Conservation (phyloP, 2,329 filamentous ascomycete species). For the Sporothrix brunneoviolacea region DNA sequence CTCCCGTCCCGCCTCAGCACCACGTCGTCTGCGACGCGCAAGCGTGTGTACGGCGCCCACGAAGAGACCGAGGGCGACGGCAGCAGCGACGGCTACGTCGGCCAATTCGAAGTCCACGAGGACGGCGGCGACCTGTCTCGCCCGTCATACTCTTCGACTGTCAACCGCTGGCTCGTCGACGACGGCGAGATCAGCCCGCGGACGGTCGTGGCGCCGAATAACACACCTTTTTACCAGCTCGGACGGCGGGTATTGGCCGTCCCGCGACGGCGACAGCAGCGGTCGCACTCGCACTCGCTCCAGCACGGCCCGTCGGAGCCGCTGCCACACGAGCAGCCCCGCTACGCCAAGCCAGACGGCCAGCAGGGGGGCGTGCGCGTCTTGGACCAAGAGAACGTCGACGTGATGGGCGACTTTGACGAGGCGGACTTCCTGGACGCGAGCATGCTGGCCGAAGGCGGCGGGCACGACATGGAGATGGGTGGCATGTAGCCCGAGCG, state of each 20-base stretch:
- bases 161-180: slow-evolving; percentile 26
- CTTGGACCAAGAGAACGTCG: slow-evolving; percentile 42
- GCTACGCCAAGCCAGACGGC: too few relatives aligned
- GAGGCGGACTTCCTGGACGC: slow-evolving; percentile 61
- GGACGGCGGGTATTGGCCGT: slow-evolving; percentile 43
- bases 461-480: slow-evolving; percentile 36
- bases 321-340: too few relatives aligned
- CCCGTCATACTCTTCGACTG: slow-evolving; percentile 21
- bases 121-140: slow-evolving; percentile 31
- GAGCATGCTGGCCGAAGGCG: slow-evolving; percentile 12
- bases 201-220: slow-evolving; percentile 5
- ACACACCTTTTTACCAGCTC: slow-evolving; percentile 22
- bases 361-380: slow-evolving; percentile 19
- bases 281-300: too few relatives aligned
- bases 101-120: slow-evolving; percentile 10
- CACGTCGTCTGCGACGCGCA: too few relatives aligned
- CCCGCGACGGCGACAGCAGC: slow-evolving; percentile 28
- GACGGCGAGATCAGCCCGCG: slow-evolving; percentile 21
- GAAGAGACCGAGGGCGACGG: slow-evolving; percentile 33
- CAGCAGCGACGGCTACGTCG: background rate
- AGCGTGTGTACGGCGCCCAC: slow-evolving; percentile 42
- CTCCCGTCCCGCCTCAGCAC: too few relatives aligned
- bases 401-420: slow-evolving; percentile 53
- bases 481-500: slow-evolving; percentile 25
- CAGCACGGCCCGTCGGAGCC: too few relatives aligned